Evolutionary conservation across 1,139 yeast species (phyloP), one percentile per base, ranked within the genome.

Genomic region (Schizosaccharomyces versatilis): DNA sequence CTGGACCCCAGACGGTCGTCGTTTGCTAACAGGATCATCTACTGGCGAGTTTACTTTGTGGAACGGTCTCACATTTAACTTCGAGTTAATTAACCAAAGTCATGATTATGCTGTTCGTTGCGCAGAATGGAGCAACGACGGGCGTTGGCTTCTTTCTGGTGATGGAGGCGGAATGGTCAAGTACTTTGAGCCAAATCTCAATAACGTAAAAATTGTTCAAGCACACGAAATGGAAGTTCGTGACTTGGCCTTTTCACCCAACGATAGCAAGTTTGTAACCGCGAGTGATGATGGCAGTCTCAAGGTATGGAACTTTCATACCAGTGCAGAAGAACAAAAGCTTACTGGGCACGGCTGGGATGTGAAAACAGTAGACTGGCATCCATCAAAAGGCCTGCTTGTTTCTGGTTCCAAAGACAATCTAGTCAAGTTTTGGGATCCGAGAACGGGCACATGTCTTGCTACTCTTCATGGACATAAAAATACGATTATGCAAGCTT

Each of bases 271-370:
- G 65, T 90, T 86, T 66, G 82, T 86, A 32, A 84, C 95, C 1
- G 84, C 94, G 60, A 83, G 94, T 19, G 64, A 62, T 52, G 64
- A 90, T 66, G 83, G 88, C 48, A 75, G 82, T 6, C 69, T 90
- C 57, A 90, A 90, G 65, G 80, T 90, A 51, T 90, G 97, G 97
- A 85, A 88, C 66, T 90, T 90, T 67, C 82, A 84, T 65, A 84
- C 83, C 60, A 95, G 94, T 53, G 72, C 77, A 57, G 94, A 85
- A 62, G 99, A 90, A 65, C 69, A 85, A 52, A 73, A 78, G 0
- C 72, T 90, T 54, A 75, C 79, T 36, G 98, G 97, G 0, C 99
- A 90, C 68, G 95, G 93, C 65, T 90, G 99, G 99, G 99, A 90
- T 68, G 96, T 90, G 39, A 90, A 90, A 66, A 79, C 90, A 57